These are phyloP conservation scores for Penicillium sp. DNA, from an alignment of 2,329 filamentous ascomycete species.

Conservation along the genomic window DNA sequence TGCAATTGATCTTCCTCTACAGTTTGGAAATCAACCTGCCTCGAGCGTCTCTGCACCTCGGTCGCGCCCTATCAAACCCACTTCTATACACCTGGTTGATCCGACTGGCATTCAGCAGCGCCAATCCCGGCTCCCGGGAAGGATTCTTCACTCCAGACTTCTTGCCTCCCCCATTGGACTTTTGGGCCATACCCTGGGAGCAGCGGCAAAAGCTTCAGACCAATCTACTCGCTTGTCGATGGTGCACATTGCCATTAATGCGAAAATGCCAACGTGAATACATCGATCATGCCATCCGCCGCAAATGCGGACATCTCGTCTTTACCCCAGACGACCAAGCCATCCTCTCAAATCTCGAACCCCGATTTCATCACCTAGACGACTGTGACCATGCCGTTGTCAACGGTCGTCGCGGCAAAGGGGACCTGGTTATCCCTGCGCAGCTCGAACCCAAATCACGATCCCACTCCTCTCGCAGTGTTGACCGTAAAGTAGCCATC, in stretches of 20 bases:
- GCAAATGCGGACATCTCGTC: conserved; percentile 26
- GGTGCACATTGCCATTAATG: conserved; percentile 38
- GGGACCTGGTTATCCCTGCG: conserved; percentile 28
- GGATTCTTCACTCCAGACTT: conserved; percentile 38
- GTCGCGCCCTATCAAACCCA: conserved; percentile 36
- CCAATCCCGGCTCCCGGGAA: conserved; percentile 27
- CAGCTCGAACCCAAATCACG: conserved; percentile 1
- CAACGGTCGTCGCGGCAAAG: conserved; percentile 26
- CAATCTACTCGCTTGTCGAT: conserved; percentile 35
- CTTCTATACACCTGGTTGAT: conserved; percentile 42
- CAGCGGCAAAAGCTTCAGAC: conserved; percentile 34
- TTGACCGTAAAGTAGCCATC: conserved; percentile 29
- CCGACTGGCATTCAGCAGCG: conserved; percentile 40
- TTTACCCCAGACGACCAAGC: conserved; percentile 24
- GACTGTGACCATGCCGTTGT: conserved; percentile 19
- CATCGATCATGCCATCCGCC: conserved; percentile 30
- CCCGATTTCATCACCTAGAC: conserved; percentile 21
- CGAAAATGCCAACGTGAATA: conserved; percentile 39
- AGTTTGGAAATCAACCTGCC: conserved; percentile 46
- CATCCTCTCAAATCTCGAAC: conserved; percentile 22
- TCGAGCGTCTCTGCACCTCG: conserved; percentile 40
- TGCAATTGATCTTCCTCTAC: conserved; percentile 49
- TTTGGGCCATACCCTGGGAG: conserved; percentile 25
- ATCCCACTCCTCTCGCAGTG: conserved; percentile 1
- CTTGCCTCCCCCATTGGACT: conserved; percentile 33